These are phyloP conservation scores for Boletus patriciae DNA, from an alignment of 768 basidiomycete species.

Conservation along the genomic window DNA sequence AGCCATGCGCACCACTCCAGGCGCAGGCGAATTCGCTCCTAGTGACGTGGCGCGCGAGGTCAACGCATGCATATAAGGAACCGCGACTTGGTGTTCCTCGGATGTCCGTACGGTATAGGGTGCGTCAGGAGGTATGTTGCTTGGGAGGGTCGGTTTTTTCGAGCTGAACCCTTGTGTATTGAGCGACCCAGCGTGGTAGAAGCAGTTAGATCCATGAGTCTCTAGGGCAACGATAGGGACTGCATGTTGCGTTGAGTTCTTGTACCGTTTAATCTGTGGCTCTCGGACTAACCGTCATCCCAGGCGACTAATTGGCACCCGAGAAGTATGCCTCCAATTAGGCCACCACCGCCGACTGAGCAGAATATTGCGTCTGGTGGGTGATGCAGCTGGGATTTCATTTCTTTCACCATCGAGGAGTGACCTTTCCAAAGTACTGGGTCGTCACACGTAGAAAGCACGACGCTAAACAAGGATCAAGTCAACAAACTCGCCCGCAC, in stretches of 20 bases:
- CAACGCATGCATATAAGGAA: constrained; percentile 59
- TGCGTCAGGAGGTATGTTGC: constrained; percentile 23
- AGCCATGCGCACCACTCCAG: constrained; percentile 64
- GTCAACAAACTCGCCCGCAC: neutral
- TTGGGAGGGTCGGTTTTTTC: constrained; percentile 34
- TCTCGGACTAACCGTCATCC: constrained; percentile 58
- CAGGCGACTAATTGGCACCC: constrained; percentile 67
- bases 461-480: constrained; percentile 42
- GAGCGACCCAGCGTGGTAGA: constrained; percentile 67
- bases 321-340: constrained; percentile 65
- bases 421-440: constrained; percentile 73
- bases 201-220: constrained; percentile 72
- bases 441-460: constrained; percentile 73
- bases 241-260: constrained; percentile 17
- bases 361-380: constrained; percentile 75
- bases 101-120: constrained; percentile 47
- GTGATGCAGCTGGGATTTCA: constrained; percentile 49
- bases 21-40: constrained; percentile 65
- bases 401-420: constrained; percentile 69
- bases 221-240: constrained; percentile 69
- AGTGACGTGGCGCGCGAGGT: constrained; percentile 69
- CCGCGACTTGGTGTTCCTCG: constrained; percentile 43
- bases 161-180: constrained; percentile 42
- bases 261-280: neutral
- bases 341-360: constrained; percentile 73